These are phyloP conservation scores for Raphanus hybrid DNA, from an alignment of 441 rosid species.

Conservation along the genomic window DNA sequence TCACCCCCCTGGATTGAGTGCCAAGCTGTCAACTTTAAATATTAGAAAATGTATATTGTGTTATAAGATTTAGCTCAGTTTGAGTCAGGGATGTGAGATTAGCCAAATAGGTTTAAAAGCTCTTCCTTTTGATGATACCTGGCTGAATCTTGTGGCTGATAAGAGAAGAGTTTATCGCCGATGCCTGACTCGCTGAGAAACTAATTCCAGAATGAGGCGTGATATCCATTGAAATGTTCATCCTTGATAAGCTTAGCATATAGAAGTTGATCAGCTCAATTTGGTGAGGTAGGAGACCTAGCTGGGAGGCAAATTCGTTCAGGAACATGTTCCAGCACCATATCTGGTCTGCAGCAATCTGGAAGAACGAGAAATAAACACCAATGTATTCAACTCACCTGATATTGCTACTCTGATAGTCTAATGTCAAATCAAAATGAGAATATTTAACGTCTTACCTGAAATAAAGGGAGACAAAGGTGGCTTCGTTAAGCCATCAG, in stretches of 20 bases:
- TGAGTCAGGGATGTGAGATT: too few relatives aligned
- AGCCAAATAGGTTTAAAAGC: too few relatives aligned
- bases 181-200: constrained; percentile 79
- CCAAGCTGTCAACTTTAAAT: too few relatives aligned
- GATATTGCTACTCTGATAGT: too few relatives aligned
- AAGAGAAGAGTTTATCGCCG: constrained; percentile 76
- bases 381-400: too few relatives aligned
- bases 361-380: too few relatives aligned
- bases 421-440: background rate
- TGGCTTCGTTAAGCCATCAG: constrained; percentile 72
- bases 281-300: constrained; percentile 71
- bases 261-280: constrained; percentile 86
- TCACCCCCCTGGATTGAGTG: too few relatives aligned
- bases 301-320: constrained; percentile 76
- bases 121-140: too few relatives aligned
- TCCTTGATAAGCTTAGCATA: constrained; percentile 63
- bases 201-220: constrained; percentile 83
- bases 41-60: too few relatives aligned
- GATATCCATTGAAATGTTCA: constrained; percentile 94
- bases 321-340: constrained; percentile 44
- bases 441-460: constrained; percentile 50
- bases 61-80: too few relatives aligned
- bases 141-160: constrained; percentile 61
- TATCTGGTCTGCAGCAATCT: too few relatives aligned
- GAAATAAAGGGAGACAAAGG: constrained; percentile 75